These are phyloP conservation scores for Monilinia polystroma DNA, from an alignment of 2,329 filamentous ascomycete species.

Conservation along the genomic window DNA sequence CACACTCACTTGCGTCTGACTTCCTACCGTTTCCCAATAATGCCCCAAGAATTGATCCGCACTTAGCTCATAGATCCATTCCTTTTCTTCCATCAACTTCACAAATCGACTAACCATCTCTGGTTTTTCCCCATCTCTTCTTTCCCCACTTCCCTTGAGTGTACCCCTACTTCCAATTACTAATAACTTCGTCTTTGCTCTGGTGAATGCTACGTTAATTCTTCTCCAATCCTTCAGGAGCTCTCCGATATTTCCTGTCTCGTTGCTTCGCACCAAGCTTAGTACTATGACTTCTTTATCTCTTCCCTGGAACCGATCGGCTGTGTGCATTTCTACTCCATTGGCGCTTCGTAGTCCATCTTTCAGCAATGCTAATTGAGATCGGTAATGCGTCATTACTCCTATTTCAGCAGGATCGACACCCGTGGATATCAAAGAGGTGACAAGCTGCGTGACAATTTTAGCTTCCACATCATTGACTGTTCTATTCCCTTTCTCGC, in stretches of 20 bases:
- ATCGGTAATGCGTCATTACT: conserved; percentile 95
- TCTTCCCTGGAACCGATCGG: conserved; percentile 92
- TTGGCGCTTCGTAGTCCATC: conserved; percentile 62
- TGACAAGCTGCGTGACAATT: conserved; percentile 76
- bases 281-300: conserved; percentile 93
- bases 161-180: conserved; percentile 82
- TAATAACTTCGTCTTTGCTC: conserved; percentile 87
- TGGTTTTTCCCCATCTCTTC: conserved; percentile 52
- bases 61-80: conserved; percentile 79
- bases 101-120: conserved; percentile 78
- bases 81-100: conserved; percentile 68
- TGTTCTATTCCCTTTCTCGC: conserved; percentile 78
- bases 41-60: conserved; percentile 64
- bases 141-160: conserved; percentile 61
- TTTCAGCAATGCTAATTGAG: conserved; percentile 80
- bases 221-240: conserved; percentile 86
- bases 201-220: conserved; percentile 93
- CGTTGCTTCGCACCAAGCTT: conserved; percentile 84
- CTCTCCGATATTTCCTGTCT: conserved; percentile 80
- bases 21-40: conserved; percentile 55
- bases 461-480: conserved; percentile 82
- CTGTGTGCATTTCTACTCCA: conserved; percentile 90
- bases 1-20: conserved; percentile 45
- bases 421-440: conserved; percentile 72
- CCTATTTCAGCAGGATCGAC: conserved; percentile 77